Evolutionary conservation across 768 basidiomycete species (phyloP).

Genomic region (Zangia roseola): DNA sequence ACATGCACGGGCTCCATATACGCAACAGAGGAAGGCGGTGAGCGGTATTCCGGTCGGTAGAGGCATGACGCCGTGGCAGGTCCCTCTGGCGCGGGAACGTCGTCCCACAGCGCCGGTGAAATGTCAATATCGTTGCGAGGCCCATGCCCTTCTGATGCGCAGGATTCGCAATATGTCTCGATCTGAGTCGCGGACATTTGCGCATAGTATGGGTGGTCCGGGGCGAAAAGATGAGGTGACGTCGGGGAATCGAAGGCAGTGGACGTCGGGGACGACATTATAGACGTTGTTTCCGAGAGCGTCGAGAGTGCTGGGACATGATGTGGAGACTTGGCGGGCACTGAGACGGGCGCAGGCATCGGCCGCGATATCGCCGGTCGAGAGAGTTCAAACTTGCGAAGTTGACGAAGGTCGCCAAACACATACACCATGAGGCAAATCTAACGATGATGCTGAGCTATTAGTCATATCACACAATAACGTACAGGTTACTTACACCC

Average conservation of each 20-base stretch:
- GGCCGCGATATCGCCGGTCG: constrained; percentile 62
- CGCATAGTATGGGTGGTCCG: neutral
- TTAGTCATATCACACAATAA: neutral
- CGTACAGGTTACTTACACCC: constrained; percentile 44
- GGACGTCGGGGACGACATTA: neutral
- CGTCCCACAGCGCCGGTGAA: constrained; percentile 45
- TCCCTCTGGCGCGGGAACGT: constrained; percentile 43
- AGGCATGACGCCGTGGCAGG: constrained; percentile 42
- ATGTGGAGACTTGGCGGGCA: constrained; percentile 2
- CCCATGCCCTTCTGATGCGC: constrained; percentile 8
- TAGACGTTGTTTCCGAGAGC: constrained; percentile 2
- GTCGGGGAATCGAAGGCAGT: constrained; percentile 13
- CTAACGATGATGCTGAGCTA: constrained; percentile 21
- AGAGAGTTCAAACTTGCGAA: constrained; percentile 75
- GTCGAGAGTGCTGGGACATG: neutral
- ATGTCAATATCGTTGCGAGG: constrained; percentile 30
- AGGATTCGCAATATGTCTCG: constrained; percentile 18
- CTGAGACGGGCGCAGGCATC: constrained; percentile 18
- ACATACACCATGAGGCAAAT: constrained; percentile 74
- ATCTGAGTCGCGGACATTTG: constrained; percentile 12
- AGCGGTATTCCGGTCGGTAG: constrained; percentile 28
- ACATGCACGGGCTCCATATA: constrained; percentile 18
- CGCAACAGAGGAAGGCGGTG: constrained; percentile 16
- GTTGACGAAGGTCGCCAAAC: constrained; percentile 76
- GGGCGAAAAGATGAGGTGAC: neutral